Base-by-base conservation (phyloP, 306 rosid genomes). In the Citrullus mucosospermus region DNA sequence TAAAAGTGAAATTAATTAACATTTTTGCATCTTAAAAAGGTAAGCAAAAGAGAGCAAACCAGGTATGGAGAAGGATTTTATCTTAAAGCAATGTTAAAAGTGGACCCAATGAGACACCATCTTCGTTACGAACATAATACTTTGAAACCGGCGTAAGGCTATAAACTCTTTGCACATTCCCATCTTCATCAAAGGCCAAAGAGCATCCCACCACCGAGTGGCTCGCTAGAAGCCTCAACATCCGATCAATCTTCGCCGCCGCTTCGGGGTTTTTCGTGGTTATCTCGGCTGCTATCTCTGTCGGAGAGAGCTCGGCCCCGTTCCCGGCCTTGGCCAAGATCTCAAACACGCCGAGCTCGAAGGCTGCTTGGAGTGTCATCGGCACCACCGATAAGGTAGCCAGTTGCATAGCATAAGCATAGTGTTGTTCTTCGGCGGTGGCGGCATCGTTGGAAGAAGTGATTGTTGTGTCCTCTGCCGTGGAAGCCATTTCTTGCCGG, bases 21-120 rank as follows among this genome's bases (percentile, higher is more conserved):
- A 1, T 43, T 43, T 43, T 43, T 8, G 1, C 46, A 43, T 43
- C 46, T 43, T 7, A 43, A 43, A 51, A 2, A 8, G 9, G 54
- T 13, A 25, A 48, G 6, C 1, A 28, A 4, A 11, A 16, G 5
- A 16, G 18, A 57, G 51, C 78, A 28, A 0, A 91, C 91, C 93
- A 88, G 75, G 76, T 80, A 1, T 81, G 59, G 2, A 89, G 39
- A 78, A 50, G 65, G 84, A 83, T 55, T 32, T 88, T 77, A 39
- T 87, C 87, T 8, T 85, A 87, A 3, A 4, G 0, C 65, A 84
- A 57, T 1, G 83, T 34, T 69, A 87, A 4, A 9, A 74, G 0
- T 32, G 36, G 36, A 32, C 79, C 91, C 5, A 89, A 30, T 0
- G 90, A 85, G 60, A 76, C 88, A 8, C 87, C 93, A 73, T 86